Evolutionary conservation across 2,329 filamentous ascomycete species (phyloP).

Genomic region (Periconia macrospinosa): DNA sequence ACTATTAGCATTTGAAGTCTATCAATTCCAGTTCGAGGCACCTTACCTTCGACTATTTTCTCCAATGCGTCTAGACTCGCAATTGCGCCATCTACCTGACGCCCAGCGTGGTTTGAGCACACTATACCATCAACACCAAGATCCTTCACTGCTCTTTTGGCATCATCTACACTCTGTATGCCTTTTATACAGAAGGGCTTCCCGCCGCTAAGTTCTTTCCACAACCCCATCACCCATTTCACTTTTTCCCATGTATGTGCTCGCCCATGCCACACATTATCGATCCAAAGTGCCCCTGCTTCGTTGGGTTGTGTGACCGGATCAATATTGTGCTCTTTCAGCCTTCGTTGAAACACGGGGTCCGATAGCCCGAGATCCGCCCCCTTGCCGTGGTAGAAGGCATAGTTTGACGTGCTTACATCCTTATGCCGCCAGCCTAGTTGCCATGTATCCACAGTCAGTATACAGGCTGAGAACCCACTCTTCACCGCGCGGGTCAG

Average conservation of each 20-base stretch:
- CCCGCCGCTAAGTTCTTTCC: slow-evolving; percentile 57
- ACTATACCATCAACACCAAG: slow-evolving; percentile 67
- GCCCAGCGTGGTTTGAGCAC: slow-evolving; percentile 70
- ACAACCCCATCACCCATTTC: slow-evolving; percentile 63
- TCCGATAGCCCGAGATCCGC: slow-evolving; percentile 62
- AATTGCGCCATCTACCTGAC: slow-evolving; percentile 65
- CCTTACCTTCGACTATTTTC: slow-evolving; percentile 56
- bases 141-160: slow-evolving; percentile 59
- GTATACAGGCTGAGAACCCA: slow-evolving; percentile 61
- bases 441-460: slow-evolving; percentile 67
- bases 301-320: slow-evolving; percentile 54
- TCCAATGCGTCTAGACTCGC: slow-evolving; percentile 63
- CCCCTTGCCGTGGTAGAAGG: slow-evolving; percentile 64
- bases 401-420: slow-evolving; percentile 60
- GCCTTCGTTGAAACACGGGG: slow-evolving; percentile 59
- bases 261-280: slow-evolving; percentile 65
- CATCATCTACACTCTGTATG: slow-evolving; percentile 68
- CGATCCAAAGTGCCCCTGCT: slow-evolving; percentile 65
- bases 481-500: slow-evolving; percentile 57
- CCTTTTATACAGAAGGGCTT: slow-evolving; percentile 68
- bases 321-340: slow-evolving; percentile 58
- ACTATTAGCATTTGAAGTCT: background rate
- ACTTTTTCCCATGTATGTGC: slow-evolving; percentile 69
- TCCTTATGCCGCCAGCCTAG: slow-evolving; percentile 65
- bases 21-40: background rate